Conservation (phyloP, 1,284 basidiomycete species). For the Fistulina hepatica region DNA sequence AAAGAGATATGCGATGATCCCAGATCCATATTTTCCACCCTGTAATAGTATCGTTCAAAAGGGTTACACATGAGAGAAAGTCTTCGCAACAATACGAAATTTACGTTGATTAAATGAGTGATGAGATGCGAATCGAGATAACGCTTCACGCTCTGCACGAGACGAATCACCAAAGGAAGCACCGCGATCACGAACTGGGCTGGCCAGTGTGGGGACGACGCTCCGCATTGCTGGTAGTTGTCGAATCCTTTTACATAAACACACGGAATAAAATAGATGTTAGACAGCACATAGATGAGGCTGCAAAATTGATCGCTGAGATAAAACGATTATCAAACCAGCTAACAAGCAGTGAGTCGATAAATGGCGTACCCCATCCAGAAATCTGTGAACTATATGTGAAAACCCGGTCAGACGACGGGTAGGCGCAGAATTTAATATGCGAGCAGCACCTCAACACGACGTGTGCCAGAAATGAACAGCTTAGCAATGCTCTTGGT, state of each 20-base stretch:
- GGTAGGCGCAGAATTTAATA: constrained; percentile 4
- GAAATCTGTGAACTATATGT: constrained; percentile 60
- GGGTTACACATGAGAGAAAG: background rate
- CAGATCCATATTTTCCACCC: constrained; percentile 72
- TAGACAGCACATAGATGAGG: constrained; percentile 62
- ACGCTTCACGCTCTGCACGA: constrained; percentile 82
- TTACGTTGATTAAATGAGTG: constrained; percentile 81
- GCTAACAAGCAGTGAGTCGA: constrained; percentile 12
- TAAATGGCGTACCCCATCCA: constrained; percentile 56
- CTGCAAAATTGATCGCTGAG: constrained; percentile 76
- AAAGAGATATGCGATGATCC: constrained; percentile 51
- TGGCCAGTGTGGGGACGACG: constrained; percentile 42
- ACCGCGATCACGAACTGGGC: constrained; percentile 42
- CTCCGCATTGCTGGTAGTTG: constrained; percentile 36
- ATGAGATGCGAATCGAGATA: constrained; percentile 64
- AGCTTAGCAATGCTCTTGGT: constrained; percentile 52
- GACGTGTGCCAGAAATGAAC: constrained; percentile 57
- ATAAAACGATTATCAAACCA: constrained; percentile 14
- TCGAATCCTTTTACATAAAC: constrained; percentile 51
- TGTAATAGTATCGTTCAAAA: constrained; percentile 19
- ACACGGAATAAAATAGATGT: constrained; percentile 67
- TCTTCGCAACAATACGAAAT: constrained; percentile 16
- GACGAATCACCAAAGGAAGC: constrained; percentile 62
- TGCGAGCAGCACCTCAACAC: constrained; percentile 53
- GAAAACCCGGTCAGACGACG: background rate